A percentile compares a stretch with the other conserved stretches of the same genome.
phyloP scores from a whole-genome alignment of 1,284 basidiomycete genomes.

The Fomitopsis schrenkii region DNA sequence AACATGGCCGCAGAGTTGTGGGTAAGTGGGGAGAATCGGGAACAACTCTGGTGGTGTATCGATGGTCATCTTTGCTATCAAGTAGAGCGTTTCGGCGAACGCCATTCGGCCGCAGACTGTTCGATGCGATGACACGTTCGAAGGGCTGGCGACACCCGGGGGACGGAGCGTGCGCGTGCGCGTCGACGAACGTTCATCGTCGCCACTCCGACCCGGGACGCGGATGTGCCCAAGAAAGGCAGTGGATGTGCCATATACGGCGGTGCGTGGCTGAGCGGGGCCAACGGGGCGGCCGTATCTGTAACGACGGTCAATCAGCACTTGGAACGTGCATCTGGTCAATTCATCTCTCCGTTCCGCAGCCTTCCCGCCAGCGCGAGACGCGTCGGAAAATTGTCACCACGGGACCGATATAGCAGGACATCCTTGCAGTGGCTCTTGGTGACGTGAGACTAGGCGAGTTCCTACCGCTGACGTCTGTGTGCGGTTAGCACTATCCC shows the following conservation, averaged over 20 bases:
- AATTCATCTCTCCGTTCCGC: background rate
- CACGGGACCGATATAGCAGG: background rate
- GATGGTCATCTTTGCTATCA: conserved; percentile 1
- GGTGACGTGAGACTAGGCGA: background rate
- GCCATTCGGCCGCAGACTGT: background rate
- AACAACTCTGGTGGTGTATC: background rate
- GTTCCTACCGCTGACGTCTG: background rate
- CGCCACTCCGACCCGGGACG: background rate
- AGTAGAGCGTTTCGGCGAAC: background rate
- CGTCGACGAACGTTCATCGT: conserved; percentile 7
- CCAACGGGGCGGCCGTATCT: background rate
- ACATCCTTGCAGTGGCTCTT: background rate
- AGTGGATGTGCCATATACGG: conserved; percentile 1
- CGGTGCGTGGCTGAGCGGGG: background rate
- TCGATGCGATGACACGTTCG: background rate
- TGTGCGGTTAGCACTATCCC: background rate
- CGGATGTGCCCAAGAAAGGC: conserved; percentile 3
- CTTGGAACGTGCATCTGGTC: conserved; percentile 4
- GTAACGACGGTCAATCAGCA: background rate
- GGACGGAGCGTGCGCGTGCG: background rate
- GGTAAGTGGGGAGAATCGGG: background rate
- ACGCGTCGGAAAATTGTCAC: background rate
- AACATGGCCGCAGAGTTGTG: conserved; percentile 12
- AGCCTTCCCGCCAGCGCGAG: background rate
- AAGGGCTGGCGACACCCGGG: background rate